Evolutionary conservation across 2,329 filamentous ascomycete genomes (phyloP), one percentile per base, ranked within the genome.

Genomic region (Nothophaeocryptopus gaeumannii): DNA sequence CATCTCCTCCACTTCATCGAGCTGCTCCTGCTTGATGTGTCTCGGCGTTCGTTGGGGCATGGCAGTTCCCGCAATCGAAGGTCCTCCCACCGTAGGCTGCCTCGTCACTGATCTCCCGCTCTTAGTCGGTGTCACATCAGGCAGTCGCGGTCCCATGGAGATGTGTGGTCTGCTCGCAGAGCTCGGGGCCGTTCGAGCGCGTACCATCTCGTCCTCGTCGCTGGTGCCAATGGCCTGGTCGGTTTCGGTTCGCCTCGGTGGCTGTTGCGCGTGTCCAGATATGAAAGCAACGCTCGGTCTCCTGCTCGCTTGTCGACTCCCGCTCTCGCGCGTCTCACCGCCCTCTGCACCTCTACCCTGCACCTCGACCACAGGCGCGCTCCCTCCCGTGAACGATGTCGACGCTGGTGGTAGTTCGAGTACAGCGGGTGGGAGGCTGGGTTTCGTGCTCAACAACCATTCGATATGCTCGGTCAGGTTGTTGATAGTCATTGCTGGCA

Each of bases 401-500:
- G 55, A 45, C 5, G 47, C 56, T 11, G 58, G 61, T 39, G 61
- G 61, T 26, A 60, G 51, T 12, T 49, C 47, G 26, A 44, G 53
- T 31, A 47, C 52, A 2, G 39, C 34, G 31, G 61, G 50, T 16
- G 74, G 73, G 40, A 76, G 53, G 56, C 72, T 73, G 36, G 74
- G 72, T 61, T 72, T 75, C 53, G 67, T 66, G 55, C 61, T 62
- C 48, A 75, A 61, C 63, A 78, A 67, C 75, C 75, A 78, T 54
- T 67, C 66, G 54, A 78, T 65, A 58, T 78, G 74, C 61, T 70
- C 69, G 52, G 62, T 65, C 54, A 78, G 64, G 56, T 78, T 78
- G 63, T 78, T 70, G 58, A 63, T 63, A 69, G 74, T 75, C 74
- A 77, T 77, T 51, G 50, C 59, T 35, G 54, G 54, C 59, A 39